Evolutionary conservation across 306 rosid genomes (phyloP).

Genomic region (Quillaja saponaria): DNA sequence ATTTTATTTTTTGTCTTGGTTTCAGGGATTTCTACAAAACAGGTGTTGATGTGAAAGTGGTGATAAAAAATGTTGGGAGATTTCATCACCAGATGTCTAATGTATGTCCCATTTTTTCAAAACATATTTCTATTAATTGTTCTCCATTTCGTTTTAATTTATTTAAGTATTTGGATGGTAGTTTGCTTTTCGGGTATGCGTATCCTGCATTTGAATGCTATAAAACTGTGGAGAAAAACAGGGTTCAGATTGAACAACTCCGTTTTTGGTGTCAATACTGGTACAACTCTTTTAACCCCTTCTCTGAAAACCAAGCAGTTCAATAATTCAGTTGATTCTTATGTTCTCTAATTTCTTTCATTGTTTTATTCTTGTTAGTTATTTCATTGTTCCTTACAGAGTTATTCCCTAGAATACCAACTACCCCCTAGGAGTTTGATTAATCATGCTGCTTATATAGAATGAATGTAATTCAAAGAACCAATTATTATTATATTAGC

Average conservation of each 20-base stretch:
- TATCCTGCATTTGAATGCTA: constrained; percentile 92
- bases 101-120: constrained; percentile 46
- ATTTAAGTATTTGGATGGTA: constrained; percentile 26
- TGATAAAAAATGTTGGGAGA: constrained; percentile 74
- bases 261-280: constrained; percentile 97
- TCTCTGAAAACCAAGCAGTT: not conserved
- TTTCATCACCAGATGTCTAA: constrained; percentile 64
- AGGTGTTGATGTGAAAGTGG: constrained; percentile 19
- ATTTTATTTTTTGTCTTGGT: not conserved
- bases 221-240: constrained; percentile 71
- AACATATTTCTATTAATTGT: not conserved
- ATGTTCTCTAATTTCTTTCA: not conserved
- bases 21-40: constrained; percentile 32
- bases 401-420: no score
- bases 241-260: constrained; percentile 63
- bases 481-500: no score
- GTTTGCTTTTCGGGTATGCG: constrained; percentile 78
- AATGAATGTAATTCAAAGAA: no score
- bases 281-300: constrained; percentile 32
- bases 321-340: not conserved
- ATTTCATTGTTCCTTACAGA: no score
- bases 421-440: no score
- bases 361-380: constrained; percentile 2
- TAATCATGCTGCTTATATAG: no score
- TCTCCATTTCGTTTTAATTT: not conserved